A percentile compares a stretch with the other conserved stretches of the same genome.
These are phyloP conservation scores for Epichloe scottii DNA, from an alignment of 2,329 filamentous ascomycete genomes.

Conservation along the genomic window DNA sequence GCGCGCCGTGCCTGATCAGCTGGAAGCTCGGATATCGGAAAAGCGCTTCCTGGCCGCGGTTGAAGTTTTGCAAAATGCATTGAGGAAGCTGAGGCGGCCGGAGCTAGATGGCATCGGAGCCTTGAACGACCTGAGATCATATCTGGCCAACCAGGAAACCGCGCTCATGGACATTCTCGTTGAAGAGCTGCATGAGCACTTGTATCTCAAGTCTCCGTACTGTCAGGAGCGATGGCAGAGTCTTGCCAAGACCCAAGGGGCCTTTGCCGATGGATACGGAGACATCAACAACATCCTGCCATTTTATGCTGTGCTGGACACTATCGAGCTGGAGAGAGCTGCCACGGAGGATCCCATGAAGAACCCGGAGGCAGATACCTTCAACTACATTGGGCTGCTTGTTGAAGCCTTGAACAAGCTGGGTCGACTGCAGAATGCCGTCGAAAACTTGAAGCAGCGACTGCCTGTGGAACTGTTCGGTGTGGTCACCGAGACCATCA, in stretches of 20 bases:
- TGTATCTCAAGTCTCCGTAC: slow-evolving; percentile 96
- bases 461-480: slow-evolving; percentile 87
- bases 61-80: slow-evolving; percentile 76
- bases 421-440: slow-evolving; percentile 69
- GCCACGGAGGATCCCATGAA: slow-evolving; percentile 79
- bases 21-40: slow-evolving; percentile 90
- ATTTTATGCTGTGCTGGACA: slow-evolving; percentile 47
- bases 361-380: slow-evolving; percentile 91
- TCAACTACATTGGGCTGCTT: slow-evolving; percentile 79
- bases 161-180: slow-evolving; percentile 86
- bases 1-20: slow-evolving; percentile 75
- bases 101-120: slow-evolving; percentile 89
- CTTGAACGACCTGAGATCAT: slow-evolving; percentile 71
- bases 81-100: slow-evolving; percentile 71
- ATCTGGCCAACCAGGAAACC: slow-evolving; percentile 86
- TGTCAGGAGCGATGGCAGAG: slow-evolving; percentile 92
- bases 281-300: slow-evolving; percentile 34
- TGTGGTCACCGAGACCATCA: slow-evolving; percentile 89
- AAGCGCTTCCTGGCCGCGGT: slow-evolving; percentile 91
- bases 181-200: slow-evolving; percentile 93
- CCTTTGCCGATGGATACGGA: slow-evolving; percentile 35
- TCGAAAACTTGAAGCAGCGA: slow-evolving; percentile 84
- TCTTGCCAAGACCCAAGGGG: slow-evolving; percentile 55
- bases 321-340: slow-evolving; percentile 45
- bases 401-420: slow-evolving; percentile 86